These are phyloP conservation scores for Brettanomyces naardenensis DNA, from an alignment of 805 yeast genomes.

Conservation along the genomic window DNA sequence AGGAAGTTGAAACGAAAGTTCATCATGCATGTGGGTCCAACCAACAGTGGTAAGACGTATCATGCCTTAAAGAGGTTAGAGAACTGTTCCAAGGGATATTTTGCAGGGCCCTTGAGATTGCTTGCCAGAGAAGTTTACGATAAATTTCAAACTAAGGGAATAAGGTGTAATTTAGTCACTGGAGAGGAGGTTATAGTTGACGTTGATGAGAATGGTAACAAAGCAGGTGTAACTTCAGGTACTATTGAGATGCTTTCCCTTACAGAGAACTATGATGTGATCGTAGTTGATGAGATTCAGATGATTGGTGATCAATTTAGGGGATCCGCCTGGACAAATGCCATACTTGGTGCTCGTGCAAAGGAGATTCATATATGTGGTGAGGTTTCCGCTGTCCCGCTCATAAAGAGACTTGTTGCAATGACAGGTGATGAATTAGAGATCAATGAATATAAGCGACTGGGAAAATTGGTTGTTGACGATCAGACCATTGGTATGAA, in stretches of 20 bases:
- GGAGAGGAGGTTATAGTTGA: conserved; percentile 90
- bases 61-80: conserved; percentile 66
- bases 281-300: conserved; percentile 92
- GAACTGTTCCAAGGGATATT: conserved; percentile 65
- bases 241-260: conserved; percentile 92
- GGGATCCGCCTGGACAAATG: conserved; percentile 95
- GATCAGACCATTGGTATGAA: conserved; percentile 28
- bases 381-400: conserved; percentile 73
- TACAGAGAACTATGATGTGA: conserved; percentile 64
- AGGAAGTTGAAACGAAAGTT: conserved; percentile 70
- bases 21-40: conserved; percentile 95
- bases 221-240: conserved; percentile 75
- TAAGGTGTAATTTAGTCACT: conserved; percentile 76
- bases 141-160: conserved; percentile 56
- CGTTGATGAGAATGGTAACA: conserved; percentile 58
- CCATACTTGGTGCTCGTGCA: conserved; percentile 79
- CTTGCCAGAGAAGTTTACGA: conserved; percentile 90
- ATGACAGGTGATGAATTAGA: conserved; percentile 76
- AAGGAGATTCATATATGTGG: conserved; percentile 90
- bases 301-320: conserved; percentile 76
- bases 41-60: conserved; percentile 93
- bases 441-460: conserved; percentile 63
- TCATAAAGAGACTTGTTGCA: conserved; percentile 49
- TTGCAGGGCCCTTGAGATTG: conserved; percentile 89
- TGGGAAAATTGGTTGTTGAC: conserved; percentile 63